Percentiles rank a stretch among this genome's conserved stretches.
Evolutionary conservation across 2,329 filamentous ascomycete genomes (phyloP).

Genomic region (Ophiostoma montium): DNA sequence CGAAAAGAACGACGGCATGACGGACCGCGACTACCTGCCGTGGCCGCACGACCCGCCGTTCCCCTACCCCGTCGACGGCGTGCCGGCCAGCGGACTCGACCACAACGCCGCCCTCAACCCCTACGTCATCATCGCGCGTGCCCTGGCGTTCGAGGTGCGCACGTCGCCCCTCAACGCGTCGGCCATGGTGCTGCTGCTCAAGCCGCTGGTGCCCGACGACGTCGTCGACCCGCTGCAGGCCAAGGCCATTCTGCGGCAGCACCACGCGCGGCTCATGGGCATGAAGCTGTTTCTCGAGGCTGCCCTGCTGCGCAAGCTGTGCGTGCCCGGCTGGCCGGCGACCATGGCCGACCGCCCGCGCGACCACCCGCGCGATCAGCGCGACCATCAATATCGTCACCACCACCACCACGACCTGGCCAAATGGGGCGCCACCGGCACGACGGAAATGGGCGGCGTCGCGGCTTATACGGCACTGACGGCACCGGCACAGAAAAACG

Average conservation of each 20-base stretch:
- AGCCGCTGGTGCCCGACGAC: constrained; percentile 38
- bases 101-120: constrained; percentile 35
- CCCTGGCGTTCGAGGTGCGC: constrained; percentile 40
- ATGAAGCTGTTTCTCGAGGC: constrained; percentile 48
- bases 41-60: constrained; percentile 44
- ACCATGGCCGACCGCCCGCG: not conserved
- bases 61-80: constrained; percentile 26
- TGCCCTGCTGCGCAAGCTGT: constrained; percentile 45
- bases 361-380: not conserved
- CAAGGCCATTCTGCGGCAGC: constrained; percentile 41
- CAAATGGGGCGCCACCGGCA: constrained; percentile 40
- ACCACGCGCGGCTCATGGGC: constrained; percentile 43
- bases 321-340: constrained; percentile 39
- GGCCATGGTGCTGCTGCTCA: constrained; percentile 45
- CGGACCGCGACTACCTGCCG: constrained; percentile 44
- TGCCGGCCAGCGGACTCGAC: not conserved
- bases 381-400: not conserved
- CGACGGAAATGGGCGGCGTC: not conserved
- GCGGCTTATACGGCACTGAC: constrained; percentile 30
- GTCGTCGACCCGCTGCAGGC: constrained; percentile 43
- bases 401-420: constrained; percentile 24
- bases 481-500: constrained; percentile 36
- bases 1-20: constrained; percentile 24
- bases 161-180: constrained; percentile 45
- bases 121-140: constrained; percentile 36